Percentiles rank a stretch among this genome's conserved stretches.
These are phyloP conservation scores for Ramaria sp. DNA, from an alignment of 768 basidiomycete genomes.

Conservation along the genomic window DNA sequence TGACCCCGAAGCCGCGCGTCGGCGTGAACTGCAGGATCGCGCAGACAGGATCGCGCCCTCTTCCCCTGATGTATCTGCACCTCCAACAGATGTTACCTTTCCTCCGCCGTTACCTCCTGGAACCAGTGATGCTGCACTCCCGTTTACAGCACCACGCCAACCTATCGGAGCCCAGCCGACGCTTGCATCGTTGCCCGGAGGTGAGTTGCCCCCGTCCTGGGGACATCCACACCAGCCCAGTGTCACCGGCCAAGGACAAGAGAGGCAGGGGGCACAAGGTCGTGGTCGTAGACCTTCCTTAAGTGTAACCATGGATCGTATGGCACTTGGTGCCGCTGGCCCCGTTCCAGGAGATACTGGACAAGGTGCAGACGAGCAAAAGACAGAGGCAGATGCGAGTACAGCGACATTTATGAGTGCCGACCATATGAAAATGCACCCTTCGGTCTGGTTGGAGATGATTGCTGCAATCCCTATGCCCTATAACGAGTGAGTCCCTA, in stretches of 20 bases:
- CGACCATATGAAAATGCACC: slow-evolving; percentile 57
- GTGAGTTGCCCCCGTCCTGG: slow-evolving; percentile 6
- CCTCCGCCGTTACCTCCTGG: slow-evolving; percentile 41
- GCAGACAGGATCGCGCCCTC: slow-evolving; percentile 4
- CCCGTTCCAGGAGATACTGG: neutral
- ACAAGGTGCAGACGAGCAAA: slow-evolving; percentile 5
- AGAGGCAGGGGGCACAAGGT: neutral
- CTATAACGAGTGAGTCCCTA: slow-evolving; percentile 37
- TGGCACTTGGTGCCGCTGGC: slow-evolving; percentile 34
- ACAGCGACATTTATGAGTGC: slow-evolving; percentile 14
- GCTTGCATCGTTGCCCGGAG: slow-evolving; percentile 9
- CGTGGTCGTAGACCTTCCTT: slow-evolving; percentile 16
- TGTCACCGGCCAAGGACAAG: slow-evolving; percentile 4
- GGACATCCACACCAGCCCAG: slow-evolving; percentile 4
- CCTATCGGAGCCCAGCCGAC: slow-evolving; percentile 1
- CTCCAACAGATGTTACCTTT: slow-evolving; percentile 16
- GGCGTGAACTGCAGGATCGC: slow-evolving; percentile 1
- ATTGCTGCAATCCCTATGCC: slow-evolving; percentile 34
- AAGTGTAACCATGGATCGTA: slow-evolving; percentile 53
- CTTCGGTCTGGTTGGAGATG: slow-evolving; percentile 64
- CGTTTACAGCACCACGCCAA: slow-evolving; percentile 12
- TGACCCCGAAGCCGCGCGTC: neutral
- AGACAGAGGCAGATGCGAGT: slow-evolving; percentile 10
- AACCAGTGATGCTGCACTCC: slow-evolving; percentile 38
- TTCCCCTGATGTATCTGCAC: neutral